Conservation (phyloP, 257 asterid genomes). For the Cinchona pubescens region DNA sequence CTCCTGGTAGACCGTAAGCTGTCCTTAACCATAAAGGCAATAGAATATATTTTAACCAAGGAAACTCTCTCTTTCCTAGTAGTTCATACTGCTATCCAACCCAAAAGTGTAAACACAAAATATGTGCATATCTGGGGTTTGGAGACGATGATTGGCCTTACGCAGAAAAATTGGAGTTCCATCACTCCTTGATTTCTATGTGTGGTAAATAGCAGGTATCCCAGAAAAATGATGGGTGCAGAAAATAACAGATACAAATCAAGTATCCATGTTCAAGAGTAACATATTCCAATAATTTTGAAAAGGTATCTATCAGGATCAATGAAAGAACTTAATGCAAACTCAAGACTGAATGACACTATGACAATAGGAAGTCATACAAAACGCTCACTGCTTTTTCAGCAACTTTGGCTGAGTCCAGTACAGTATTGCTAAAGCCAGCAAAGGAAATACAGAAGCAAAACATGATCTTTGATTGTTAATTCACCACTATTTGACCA, state of each 20-base stretch:
- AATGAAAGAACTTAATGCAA: not conserved
- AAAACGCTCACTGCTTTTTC: not conserved
- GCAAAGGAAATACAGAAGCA: not conserved
- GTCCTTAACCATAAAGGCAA: not conserved
- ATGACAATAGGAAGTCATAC: not conserved
- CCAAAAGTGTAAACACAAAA: not conserved
- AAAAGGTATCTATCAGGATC: not conserved
- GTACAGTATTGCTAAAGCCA: not conserved
- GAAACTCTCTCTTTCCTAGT: not conserved
- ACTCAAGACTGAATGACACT: not conserved
- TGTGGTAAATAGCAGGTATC: not conserved
- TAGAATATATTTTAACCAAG: not conserved
- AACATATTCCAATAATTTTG: not conserved
- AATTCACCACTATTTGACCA: not conserved
- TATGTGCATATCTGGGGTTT: too few relatives aligned
- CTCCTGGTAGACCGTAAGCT: not conserved
- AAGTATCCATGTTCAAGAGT: not conserved
- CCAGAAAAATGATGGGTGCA: not conserved
- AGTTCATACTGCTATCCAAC: not conserved
- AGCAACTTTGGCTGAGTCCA: not conserved
- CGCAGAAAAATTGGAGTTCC: not conserved
- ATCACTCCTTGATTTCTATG: not conserved
- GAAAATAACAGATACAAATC: not conserved
- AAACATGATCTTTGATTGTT: not conserved
- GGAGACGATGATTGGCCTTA: not conserved